Conservation (phyloP, 805 yeast species). For the Suhomyces pyralidae region DNA sequence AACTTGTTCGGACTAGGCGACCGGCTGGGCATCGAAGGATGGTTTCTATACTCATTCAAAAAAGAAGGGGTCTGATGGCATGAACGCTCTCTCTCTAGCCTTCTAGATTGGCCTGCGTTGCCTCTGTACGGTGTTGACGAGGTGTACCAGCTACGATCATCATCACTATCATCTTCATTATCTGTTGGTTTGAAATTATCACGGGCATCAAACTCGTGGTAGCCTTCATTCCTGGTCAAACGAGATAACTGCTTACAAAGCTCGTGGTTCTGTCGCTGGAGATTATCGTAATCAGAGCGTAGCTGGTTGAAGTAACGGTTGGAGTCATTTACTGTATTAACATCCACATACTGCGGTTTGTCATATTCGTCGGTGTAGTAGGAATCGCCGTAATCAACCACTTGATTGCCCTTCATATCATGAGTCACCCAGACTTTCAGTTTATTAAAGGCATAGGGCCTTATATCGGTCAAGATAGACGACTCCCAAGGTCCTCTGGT, state of each 20-base stretch:
- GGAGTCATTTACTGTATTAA: slow-evolving; percentile 9
- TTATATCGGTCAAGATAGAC: slow-evolving; percentile 17
- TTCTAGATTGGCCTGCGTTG: not conserved
- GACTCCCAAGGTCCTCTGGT: slow-evolving; percentile 36
- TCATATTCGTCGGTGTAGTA: slow-evolving; percentile 5
- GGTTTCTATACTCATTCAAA: not conserved
- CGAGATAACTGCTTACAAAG: slow-evolving; percentile 9
- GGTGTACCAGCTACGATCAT: slow-evolving; percentile 8
- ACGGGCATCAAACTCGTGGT: slow-evolving; percentile 1
- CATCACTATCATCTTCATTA: slow-evolving; percentile 3
- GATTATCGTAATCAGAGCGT: slow-evolving; percentile 10
- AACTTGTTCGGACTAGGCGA: slow-evolving; percentile 4
- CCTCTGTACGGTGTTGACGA: slow-evolving; percentile 9
- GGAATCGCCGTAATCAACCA: slow-evolving; percentile 13
- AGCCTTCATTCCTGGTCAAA: not conserved
- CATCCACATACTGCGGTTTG: slow-evolving; percentile 2
- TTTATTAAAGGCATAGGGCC: slow-evolving; percentile 27
- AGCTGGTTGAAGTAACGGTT: slow-evolving; percentile 9
- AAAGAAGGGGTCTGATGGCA: not conserved
- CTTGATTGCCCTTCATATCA: slow-evolving; percentile 39
- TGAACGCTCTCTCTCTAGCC: not conserved
- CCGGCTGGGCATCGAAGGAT: not conserved
- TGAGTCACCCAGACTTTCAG: slow-evolving; percentile 52
- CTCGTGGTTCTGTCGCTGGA: slow-evolving; percentile 8
- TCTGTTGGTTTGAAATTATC: slow-evolving; percentile 2